Evolutionary conservation across 441 rosid species (phyloP), one percentile per base, ranked within the genome.

Genomic region (Mallotus repandus): DNA sequence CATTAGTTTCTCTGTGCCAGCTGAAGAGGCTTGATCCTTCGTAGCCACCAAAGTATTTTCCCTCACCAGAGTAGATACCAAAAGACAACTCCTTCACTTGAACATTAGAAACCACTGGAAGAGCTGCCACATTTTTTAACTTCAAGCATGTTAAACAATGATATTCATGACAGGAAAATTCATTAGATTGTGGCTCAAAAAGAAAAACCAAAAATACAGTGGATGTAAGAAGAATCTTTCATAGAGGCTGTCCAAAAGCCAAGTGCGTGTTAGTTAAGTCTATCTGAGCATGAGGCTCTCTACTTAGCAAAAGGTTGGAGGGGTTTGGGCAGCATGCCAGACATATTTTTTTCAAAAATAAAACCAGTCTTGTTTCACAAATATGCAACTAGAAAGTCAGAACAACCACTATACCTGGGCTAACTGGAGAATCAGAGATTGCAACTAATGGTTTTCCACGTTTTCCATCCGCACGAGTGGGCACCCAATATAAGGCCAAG

Each of bases 11-110:
- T 87, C 98, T 89, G 74, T 91, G 90, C 99, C 99, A 96, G 81
- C 94, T 88, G 78, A 89, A 93, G 79, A 90, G 83, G 85, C 98
- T 96, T 71, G 80, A 81, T 65, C 97, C 98, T 84, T 91, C 97
- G 54, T 88, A 83, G 73, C 98, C 99, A 79, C 99, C 98, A 85
- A 89, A 96, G 77, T 93, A 96, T 77, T 90, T 88, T 74, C 98
- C 99, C 83, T 88, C 94, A 53, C 99, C 99, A 81, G 86, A 82
- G 85, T 90, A 96, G 49, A 83, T 77, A 62, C 89, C 84, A 68
- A 74, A 77, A 72, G 91, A 84, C 60, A 90, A 77, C 81, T 91
- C 85, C 86, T 87, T 86, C 73, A 88, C 89, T 72, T 70, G 78
- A 80, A 96, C 93, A 79, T 86, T 78, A 55, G 86, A 86, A 77